Evolutionary conservation across 768 basidiomycete genomes (phyloP), one percentile per base, ranked within the genome.

Genomic region (Lentinula edodes): DNA sequence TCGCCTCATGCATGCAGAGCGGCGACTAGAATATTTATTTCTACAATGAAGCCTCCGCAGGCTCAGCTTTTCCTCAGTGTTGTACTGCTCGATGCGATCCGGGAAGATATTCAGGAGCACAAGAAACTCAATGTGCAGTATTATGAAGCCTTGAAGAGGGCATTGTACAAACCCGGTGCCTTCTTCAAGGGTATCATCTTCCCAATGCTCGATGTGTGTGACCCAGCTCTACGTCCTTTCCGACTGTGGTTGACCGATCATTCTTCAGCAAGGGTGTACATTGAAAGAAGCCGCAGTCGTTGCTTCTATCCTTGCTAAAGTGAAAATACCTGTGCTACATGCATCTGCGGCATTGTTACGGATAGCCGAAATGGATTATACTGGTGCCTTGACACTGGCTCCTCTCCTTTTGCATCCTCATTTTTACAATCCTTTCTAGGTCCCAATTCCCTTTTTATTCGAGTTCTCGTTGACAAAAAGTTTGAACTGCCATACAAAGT

Each of bases 131-230:
- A 93, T 70, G 90, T 93, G 15, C 97, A 99, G 63, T 90, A 94
- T 63, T 99, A 95, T 68, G 91, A 95, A 72, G 87, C 89, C n/a
- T 71, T 99, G 66, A 95, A 93, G 73, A 87, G 93, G 66, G 84
- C 93, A 5, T 74, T 98, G 62, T 98, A 96, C 74, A 99, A 98
- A 73, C 97, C 97, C 2, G 91, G 90, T 3, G 96, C 97, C 0
- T 98, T 98, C 73, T 98, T 98, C 82, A 98, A 99, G 72, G 97
- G 96, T 4, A 88, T 99, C 61, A 81, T 99, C 41, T 98, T 99
- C 73, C 97, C 97, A 0, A 80, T 99, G 72, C 82, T 97, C 63
- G 93, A 96, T 70, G 95, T 95, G 68, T 65, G 88, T 70, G 12
- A 57, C 36, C 35, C 16, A 39, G 5, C 58, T 39, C 9, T 38